Conservation (phyloP, 169 alveolate genomes). For the Eimeria praecox region DNA sequence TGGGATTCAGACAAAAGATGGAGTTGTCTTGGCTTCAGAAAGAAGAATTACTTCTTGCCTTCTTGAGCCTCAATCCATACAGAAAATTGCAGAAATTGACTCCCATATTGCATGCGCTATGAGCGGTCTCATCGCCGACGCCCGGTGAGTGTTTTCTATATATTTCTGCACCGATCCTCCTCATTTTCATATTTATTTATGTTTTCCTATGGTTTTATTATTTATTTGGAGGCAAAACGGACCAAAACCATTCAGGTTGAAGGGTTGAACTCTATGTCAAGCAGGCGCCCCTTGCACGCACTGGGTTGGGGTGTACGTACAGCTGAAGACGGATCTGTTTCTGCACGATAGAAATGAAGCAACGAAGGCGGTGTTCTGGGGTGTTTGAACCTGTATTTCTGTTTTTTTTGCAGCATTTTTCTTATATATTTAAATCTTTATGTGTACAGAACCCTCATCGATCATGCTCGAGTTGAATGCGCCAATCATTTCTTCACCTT, state of each 20-base stretch:
- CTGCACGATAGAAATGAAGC: no score
- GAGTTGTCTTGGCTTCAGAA: conserved; percentile 98
- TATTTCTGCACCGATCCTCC: not conserved
- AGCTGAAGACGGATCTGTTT: no score
- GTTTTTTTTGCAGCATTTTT: not conserved
- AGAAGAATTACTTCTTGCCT: conserved; percentile 85
- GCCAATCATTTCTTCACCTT: conserved; percentile 97
- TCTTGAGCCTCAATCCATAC: conserved; percentile 85
- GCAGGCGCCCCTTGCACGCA: no score
- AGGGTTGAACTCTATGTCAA: no score
- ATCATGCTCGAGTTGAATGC: conserved; percentile 99
- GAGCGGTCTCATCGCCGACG: conserved; percentile 99
- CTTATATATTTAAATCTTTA: no score
- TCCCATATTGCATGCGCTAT: conserved; percentile 98
- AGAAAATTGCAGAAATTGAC: conserved; percentile 97
- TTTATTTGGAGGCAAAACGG: no score
- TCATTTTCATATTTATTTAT: not conserved
- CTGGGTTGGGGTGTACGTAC: no score
- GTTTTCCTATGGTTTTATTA: not conserved
- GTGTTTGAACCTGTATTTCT: not conserved
- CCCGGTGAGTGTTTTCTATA: conserved; percentile 84
- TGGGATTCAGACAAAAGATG: conserved; percentile 97
- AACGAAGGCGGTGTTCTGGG: no score
- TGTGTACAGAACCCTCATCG: conserved; percentile 94
- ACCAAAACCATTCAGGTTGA: no score